Base-by-base conservation (phyloP, 257 asterid genomes). In the Jacaranda mimosifolia region DNA sequence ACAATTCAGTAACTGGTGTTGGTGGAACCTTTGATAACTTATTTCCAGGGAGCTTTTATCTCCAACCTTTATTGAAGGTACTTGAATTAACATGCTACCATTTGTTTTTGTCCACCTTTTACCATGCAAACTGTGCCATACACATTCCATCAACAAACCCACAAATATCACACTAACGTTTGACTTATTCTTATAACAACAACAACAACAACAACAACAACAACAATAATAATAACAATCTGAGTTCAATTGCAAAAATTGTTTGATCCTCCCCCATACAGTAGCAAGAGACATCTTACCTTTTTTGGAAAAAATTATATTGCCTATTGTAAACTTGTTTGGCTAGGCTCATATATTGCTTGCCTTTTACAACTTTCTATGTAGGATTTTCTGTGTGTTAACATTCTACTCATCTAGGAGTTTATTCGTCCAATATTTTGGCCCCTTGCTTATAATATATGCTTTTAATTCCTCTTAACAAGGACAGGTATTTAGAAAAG, bases 61-160 rank as follows among this genome's bases (percentile, higher is more conserved):
- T 95, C 79, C 94, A 98, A 40, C 99, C 99, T 80, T 81, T 95
- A 85, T 81, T 95, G 70, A 95, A 95, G 99, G 99, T 94, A 91
- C 77, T 67, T 57, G 46, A 55, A 42, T 65, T 63, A 18, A 72
- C 38, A 51, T 40, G 77, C 69, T 70, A 56, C 19, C 6, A 3
- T 64, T 18, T 32, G 21, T 46, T 79, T 69, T 74, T 63, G 46
- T 14, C 63, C 38, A 68, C 15, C 64, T 56, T 62, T 69, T 68
- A n/a, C n/a, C n/a, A n/a, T n/a, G n/a, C n/a, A n/a, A n/a, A n/a
- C n/a, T n/a, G n/a, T n/a, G n/a, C n/a, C n/a, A 26, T 26, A 2
- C 2, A 18, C 59, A 10, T 53, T 53, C n/a, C 11, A 48, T n/a
- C n/a, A n/a, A n/a, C n/a, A n/a, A n/a, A n/a, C n/a, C n/a, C n/a